Percentiles rank a stretch among this genome's conserved stretches.
Evolutionary conservation across 345 rosid species (phyloP).

Genomic region (Garcia nutans): DNA sequence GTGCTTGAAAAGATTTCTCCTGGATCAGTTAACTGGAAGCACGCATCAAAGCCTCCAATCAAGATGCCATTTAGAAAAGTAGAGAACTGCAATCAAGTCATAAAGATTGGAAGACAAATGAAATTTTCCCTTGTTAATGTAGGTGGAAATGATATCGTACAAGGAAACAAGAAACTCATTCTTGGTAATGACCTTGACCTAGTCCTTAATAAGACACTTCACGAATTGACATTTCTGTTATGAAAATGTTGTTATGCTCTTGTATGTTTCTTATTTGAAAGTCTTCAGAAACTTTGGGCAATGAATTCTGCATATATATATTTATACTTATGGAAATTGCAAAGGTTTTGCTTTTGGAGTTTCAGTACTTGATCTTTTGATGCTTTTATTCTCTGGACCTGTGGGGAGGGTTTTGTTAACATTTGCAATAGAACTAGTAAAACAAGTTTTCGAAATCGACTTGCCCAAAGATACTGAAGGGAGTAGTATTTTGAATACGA

Average conservation of each 20-base stretch:
- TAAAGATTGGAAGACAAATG: slow-evolving; percentile 71
- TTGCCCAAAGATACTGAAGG: no score
- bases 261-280: neutral
- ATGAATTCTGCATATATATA: neutral
- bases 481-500: neutral
- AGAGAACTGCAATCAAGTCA: slow-evolving; percentile 93
- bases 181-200: slow-evolving; percentile 51
- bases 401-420: neutral
- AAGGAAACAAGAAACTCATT: slow-evolving; percentile 94
- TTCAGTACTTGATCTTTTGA: neutral
- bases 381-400: neutral
- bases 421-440: neutral
- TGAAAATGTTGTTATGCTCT: neutral
- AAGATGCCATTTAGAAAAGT: slow-evolving; percentile 96
- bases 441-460: neutral
- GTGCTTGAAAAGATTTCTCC: slow-evolving; percentile 85
- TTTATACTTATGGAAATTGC: neutral
- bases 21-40: slow-evolving; percentile 90
- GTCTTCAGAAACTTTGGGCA: neutral
- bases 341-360: neutral
- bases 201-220: neutral
- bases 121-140: slow-evolving; percentile 82
- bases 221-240: neutral
- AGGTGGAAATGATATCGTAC: slow-evolving; percentile 87
- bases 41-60: slow-evolving; percentile 86